phyloP scores from a whole-genome alignment of 2,329 filamentous ascomycete species.

The Ophiostoma perfectum region DNA sequence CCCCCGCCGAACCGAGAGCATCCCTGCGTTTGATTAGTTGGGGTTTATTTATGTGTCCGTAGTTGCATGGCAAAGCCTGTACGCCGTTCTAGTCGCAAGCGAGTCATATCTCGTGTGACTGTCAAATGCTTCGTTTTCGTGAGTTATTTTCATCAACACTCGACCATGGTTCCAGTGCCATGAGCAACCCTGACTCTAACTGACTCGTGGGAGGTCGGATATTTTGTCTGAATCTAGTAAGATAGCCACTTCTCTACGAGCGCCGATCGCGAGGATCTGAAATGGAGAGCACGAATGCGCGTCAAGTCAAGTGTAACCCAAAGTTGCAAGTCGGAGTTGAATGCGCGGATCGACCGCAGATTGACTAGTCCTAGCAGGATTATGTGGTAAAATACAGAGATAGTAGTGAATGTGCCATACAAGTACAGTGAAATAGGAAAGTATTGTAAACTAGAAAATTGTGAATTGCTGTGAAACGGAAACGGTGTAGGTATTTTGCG shows the following conservation, averaged over 20 bases:
- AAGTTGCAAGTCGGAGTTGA: not conserved
- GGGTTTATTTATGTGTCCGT: too few species aligned
- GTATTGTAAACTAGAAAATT: not conserved
- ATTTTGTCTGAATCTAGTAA: not conserved
- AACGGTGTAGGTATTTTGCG: conserved; percentile 8
- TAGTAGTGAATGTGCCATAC: not conserved
- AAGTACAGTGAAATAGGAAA: not conserved
- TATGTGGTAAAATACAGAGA: not conserved
- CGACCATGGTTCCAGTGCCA: too few species aligned
- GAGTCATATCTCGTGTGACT: conserved; percentile 1
- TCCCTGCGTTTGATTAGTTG: not conserved
- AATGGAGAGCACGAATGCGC: not conserved
- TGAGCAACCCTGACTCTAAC: not conserved
- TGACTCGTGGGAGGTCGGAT: not conserved
- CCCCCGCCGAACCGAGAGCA: not conserved
- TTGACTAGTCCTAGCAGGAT: not conserved
- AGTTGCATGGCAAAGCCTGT: not conserved
- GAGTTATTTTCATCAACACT: not conserved
- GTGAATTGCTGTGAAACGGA: not conserved
- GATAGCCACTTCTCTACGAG: conserved; percentile 4
- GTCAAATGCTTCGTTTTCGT: not conserved
- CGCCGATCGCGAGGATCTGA: not conserved
- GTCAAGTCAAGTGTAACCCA: not conserved
- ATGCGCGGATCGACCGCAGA: not conserved
- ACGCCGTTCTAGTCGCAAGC: not conserved